Conservation (phyloP, 345 rosid genomes). For the Clarkia xantiana region DNA sequence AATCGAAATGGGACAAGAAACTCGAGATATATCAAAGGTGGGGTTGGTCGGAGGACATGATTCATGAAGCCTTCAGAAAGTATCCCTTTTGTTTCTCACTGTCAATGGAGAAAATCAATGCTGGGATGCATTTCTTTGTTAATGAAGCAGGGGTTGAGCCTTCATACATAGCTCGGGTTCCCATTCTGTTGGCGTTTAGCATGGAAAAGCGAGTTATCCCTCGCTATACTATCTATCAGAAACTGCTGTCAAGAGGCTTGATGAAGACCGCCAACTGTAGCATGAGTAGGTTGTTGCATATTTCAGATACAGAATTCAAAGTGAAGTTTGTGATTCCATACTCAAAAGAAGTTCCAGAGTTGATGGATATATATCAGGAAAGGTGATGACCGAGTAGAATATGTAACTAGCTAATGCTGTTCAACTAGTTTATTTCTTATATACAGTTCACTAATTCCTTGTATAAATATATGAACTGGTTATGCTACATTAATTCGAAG, state of each 20-base stretch:
- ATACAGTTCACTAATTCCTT: neutral
- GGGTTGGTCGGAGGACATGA: conserved; percentile 16
- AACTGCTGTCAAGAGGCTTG: conserved; percentile 2
- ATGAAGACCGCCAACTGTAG: no score
- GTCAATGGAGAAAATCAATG: conserved; percentile 15
- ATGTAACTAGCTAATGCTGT: no score
- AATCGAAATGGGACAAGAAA: conserved; percentile 9
- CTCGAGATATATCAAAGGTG: conserved; percentile 4
- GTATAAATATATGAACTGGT: no score
- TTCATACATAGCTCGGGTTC: conserved; percentile 3
- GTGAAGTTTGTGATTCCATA: no score
- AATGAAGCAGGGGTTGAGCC: conserved; percentile 14
- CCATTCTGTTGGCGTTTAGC: conserved; percentile 6
- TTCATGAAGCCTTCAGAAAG: conserved; percentile 11
- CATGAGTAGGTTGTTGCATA: no score
- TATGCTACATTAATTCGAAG: neutral
- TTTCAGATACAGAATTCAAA: no score
- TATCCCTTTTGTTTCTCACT: conserved; percentile 8
- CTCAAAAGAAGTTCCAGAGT: no score
- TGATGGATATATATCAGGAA: no score
- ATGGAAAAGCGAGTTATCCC: conserved; percentile 23
- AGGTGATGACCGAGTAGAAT: no score
- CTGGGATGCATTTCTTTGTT: conserved; percentile 13
- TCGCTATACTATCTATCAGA: conserved; percentile 11
- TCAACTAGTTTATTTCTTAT: no score